Base-by-base conservation (phyloP, 2,329 filamentous ascomycete species). In the Venturiaceae sp. region DNA sequence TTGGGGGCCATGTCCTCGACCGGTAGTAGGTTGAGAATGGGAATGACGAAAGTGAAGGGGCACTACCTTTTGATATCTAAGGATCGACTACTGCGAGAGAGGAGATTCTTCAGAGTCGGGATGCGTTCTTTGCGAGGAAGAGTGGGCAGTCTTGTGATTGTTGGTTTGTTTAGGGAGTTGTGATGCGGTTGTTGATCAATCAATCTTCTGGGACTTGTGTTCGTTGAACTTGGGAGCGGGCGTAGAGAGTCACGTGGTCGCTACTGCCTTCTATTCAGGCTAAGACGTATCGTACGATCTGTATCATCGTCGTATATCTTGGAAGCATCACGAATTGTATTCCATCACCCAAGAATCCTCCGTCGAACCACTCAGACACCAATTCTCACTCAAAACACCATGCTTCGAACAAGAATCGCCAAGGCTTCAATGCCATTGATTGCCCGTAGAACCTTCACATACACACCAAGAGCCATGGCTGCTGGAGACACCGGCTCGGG, bases 391-490 rank as follows among this genome's bases (percentile, higher is more conserved):
- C 4, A 21, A 50, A 32, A 8, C 55, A 57, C n/a, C 26, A 57
- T 57, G 55, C 39, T 57, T 57, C 55, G 55, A 13, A 32, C 36
- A 39, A 33, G 36, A 13, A 26, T 57, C 30, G 21, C 23, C 44
- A 50, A 36, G 28, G 37, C 39, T 11, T 32, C 32, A 16, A 26
- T 55, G 26, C 30, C 58, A 21, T 23, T 53, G 30, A n/a, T 53
- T 46, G 61, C 62, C 55, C 56, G 63, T 62, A 58, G 69, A 69
- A 66, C 70, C 63, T 75, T 80, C 70, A 73, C 73, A 58, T 67
- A 70, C 60, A 70, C 72, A 41, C 66, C 73, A 55, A 70, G 72
- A 53, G 67, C 69, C 60, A 74, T 77, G 73, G 66, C 72, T 54
- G 72, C 60, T 52, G 76, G 76, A 36, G 73, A 77, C 59, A 72